Base-by-base conservation (phyloP, 306 rosid species). In the Dryas drummondii region DNA sequence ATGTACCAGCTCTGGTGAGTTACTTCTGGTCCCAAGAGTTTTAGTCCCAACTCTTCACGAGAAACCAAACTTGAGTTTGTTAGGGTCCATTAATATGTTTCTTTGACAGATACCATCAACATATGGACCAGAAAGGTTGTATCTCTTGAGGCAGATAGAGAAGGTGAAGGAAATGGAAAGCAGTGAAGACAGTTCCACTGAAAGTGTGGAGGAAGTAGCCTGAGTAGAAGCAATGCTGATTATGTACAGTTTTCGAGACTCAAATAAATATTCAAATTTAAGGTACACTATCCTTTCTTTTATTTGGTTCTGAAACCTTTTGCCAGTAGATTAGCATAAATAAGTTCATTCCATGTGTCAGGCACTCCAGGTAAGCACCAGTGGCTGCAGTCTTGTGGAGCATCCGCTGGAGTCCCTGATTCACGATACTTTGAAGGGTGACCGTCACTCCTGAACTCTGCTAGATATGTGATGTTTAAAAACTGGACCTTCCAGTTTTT, bases 311-410 rank as follows among this genome's bases (percentile, higher is more conserved):
- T 82, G 74, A 82, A 90, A 67, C 84, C 85, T 74, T 78, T 86
- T 11, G 93, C 82, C 72, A 85, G 80, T 42, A 94, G 83, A 32
- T 89, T 77, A 6, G 86, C 97, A 73, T 96, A 92, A 76, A 92
- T 84, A 80, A 90, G 86, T 76, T 89, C 84, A 71, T 96, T 96
- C 99, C 99, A 90, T 49, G 97, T 92, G 88, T 92, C 99, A 22
- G 99, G 99, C 75, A 96, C 87, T 78, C 99, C 98, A 16, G 98
- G 98, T 70, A 92, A 86, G 82, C 99, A 96, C 99, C 98, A 92
- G 73, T 96, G 99, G 88, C 97, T 96, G 64, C 98, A 92, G 80
- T 96, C 97, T 74, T 96, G 93, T n/a, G 98, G 97, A 71, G 98
- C 91, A 1, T 62, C 75, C 19, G 83, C 74, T 10, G 97, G 94